phyloP scores from a whole-genome alignment of 176 grass and related monocot species.

The Echinochloa phyllopogon region DNA sequence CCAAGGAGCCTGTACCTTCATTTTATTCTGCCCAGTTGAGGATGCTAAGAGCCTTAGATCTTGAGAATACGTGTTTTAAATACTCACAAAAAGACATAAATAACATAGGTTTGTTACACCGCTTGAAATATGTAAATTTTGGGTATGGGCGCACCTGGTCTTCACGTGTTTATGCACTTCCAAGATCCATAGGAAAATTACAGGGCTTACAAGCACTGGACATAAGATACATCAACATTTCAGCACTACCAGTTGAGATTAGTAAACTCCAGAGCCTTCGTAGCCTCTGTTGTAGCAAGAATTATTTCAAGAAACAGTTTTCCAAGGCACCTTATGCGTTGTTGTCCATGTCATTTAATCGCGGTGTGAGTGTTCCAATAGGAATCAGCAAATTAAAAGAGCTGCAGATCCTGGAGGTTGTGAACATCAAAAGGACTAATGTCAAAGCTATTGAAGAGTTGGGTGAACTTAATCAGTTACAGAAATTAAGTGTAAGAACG shows the following conservation, averaged over 20 bases:
- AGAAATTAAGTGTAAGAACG: neutral
- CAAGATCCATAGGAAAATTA: slow-evolving; percentile 31
- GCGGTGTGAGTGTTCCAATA: slow-evolving; percentile 24
- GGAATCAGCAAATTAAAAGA: slow-evolving; percentile 3
- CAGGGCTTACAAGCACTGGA: slow-evolving; percentile 3
- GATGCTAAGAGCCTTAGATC: slow-evolving; percentile 21
- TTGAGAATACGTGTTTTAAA: too few species aligned
- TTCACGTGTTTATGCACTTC: neutral
- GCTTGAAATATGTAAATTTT: slow-evolving; percentile 7
- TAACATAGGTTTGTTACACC: neutral
- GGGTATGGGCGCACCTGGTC: accelerated
- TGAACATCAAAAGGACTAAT: neutral
- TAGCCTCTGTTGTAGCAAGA: neutral
- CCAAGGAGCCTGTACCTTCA: neutral
- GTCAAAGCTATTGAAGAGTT: slow-evolving; percentile 9
- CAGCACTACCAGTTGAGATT: neutral
- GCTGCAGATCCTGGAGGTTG: neutral
- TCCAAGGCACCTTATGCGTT: too few species aligned
- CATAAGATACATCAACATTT: neutral
- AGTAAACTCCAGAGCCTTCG: neutral
- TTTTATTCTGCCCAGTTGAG: neutral
- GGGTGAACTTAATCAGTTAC: neutral
- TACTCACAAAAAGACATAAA: slow-evolving; percentile 21
- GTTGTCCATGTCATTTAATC: too few species aligned
- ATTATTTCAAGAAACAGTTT: too few species aligned